A percentile compares a stretch with the other conserved stretches of the same genome.
These are phyloP conservation scores for Kodamaea hsintzibuensis DNA, from an alignment of 805 yeast species.

Conservation along the genomic window DNA sequence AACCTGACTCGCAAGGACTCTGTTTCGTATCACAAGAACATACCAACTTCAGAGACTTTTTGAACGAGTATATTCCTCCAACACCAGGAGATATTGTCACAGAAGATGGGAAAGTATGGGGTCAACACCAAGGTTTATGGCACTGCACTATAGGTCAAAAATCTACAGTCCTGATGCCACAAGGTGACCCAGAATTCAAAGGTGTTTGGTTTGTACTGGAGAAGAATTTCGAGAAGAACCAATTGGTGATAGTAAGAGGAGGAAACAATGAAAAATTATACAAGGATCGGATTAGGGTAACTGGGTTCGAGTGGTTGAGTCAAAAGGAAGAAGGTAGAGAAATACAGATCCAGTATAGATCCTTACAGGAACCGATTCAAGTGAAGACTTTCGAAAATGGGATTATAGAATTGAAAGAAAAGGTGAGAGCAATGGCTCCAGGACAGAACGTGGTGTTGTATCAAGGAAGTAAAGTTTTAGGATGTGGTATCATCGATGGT, in stretches of 20 bases:
- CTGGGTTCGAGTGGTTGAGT: conserved; percentile 49
- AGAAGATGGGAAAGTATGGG: conserved; percentile 73
- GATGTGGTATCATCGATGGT: conserved; percentile 38
- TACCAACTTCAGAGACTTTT: conserved; percentile 67
- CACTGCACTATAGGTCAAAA: conserved; percentile 93
- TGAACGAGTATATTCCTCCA: conserved; percentile 70
- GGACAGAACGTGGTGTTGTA: conserved; percentile 87
- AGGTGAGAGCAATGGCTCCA: conserved; percentile 77
- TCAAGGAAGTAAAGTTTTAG: conserved; percentile 63
- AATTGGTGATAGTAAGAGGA: conserved; percentile 78
- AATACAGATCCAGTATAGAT: conserved; percentile 64
- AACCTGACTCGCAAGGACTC: conserved; percentile 92
- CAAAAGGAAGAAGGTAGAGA: conserved; percentile 8
- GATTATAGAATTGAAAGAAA: conserved; percentile 40
- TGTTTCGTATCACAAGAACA: conserved; percentile 78
- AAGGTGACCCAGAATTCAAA: conserved; percentile 69
- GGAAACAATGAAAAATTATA: conserved; percentile 57
- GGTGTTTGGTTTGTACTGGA: conserved; percentile 89
- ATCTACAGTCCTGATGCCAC: conserved; percentile 81
- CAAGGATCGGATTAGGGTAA: conserved; percentile 42
- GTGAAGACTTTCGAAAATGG: conserved; percentile 25
- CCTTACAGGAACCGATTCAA: conserved; percentile 61
- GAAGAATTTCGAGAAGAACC: conserved; percentile 63
- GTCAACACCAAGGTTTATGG: conserved; percentile 87
- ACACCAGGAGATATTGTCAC: conserved; percentile 81